Evolutionary conservation across 2,329 filamentous ascomycete species (phyloP).

Genomic region (Colletotrichum godetiae): DNA sequence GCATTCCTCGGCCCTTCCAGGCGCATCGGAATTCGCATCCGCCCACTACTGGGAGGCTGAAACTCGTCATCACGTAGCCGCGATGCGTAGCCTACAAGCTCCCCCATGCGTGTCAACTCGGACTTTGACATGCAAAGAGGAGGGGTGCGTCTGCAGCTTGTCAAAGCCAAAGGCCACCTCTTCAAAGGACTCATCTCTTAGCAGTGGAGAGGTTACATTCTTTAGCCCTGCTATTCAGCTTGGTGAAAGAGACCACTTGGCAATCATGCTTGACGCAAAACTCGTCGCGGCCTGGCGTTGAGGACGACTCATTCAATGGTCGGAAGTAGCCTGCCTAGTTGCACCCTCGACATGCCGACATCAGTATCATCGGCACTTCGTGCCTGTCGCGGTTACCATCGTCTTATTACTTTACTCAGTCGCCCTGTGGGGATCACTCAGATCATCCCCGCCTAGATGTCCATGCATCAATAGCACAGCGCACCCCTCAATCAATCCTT

Average conservation of each 20-base stretch:
- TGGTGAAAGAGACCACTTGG: neutral
- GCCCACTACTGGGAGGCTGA: neutral
- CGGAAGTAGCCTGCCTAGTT: neutral
- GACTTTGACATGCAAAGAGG: neutral
- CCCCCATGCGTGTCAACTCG: neutral
- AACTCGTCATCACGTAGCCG: neutral
- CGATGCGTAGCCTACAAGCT: neutral
- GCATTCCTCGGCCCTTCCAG: neutral
- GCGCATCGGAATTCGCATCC: neutral
- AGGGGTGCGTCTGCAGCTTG: neutral
- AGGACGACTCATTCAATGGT: neutral
- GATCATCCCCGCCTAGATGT: conserved; percentile 24
- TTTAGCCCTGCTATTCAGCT: neutral
- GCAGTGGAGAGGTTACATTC: neutral
- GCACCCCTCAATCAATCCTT: neutral
- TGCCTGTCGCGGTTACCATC: neutral
- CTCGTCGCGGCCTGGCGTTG: conserved; percentile 1
- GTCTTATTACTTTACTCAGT: neutral
- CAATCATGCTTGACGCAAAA: conserved; percentile 7
- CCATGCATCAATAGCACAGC: neutral
- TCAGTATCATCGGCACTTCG: neutral
- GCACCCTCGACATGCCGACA: neutral
- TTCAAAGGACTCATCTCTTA: neutral
- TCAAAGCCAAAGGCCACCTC: neutral
- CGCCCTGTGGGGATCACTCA: neutral